These are phyloP conservation scores for Plasmodium coatneyi DNA, from an alignment of 169 alveolate species.

Conservation along the genomic window DNA sequence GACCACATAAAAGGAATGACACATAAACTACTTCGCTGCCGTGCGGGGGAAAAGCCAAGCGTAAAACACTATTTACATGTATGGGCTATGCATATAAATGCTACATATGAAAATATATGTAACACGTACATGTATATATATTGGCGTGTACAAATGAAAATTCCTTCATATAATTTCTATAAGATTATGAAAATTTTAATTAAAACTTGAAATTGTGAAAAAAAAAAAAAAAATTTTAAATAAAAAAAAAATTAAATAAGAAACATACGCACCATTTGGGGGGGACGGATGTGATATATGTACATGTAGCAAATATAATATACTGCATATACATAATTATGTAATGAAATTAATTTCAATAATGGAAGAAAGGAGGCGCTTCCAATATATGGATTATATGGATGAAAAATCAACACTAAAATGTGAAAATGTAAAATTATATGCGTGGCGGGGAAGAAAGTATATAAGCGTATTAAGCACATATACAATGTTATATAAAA, in stretches of 20 bases:
- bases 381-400: conserved; percentile 1
- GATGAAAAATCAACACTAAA: background rate
- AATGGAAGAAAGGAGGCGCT: background rate
- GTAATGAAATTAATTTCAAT: conserved; percentile 11
- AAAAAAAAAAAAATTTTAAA: background rate
- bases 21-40: background rate
- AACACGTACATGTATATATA: background rate
- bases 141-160: background rate
- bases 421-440: background rate
- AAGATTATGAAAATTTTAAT: conserved; percentile 42
- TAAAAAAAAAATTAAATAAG: conserved; percentile 25
- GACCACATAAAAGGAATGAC: background rate
- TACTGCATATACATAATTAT: background rate
- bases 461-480: background rate
- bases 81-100: background rate
- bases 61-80: background rate
- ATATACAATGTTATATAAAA: background rate
- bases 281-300: background rate
- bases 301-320: background rate
- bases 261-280: background rate
- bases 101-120: background rate
- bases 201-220: conserved; percentile 27
- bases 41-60: background rate
- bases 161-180: background rate
- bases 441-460: background rate